A percentile compares a stretch with the other conserved stretches of the same genome.
Conservation (phyloP, 2,329 filamentous ascomycete species). For the Trichophyton verrucosum region DNA sequence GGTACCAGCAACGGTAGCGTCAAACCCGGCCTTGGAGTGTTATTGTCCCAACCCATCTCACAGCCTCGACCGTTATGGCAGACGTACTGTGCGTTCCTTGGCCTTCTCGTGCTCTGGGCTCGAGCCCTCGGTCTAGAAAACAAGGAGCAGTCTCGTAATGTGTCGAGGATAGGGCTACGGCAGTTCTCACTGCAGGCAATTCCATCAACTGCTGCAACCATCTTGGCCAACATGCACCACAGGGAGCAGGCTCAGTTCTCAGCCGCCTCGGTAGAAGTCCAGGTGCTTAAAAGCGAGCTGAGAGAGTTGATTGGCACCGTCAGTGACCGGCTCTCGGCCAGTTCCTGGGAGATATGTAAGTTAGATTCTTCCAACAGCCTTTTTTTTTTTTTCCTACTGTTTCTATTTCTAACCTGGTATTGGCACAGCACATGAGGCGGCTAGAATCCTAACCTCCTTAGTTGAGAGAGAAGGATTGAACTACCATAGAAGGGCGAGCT, state of each 20-base stretch:
- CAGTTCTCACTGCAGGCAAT: background rate
- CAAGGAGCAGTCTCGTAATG: background rate
- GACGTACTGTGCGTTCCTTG: conserved; percentile 13
- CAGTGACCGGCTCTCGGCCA: conserved; percentile 8
- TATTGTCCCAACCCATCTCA: conserved; percentile 1
- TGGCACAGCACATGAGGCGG: conserved; percentile 12
- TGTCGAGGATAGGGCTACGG: background rate
- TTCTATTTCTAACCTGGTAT: background rate
- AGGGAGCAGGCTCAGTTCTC: conserved; percentile 10
- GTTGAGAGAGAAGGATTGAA: conserved; percentile 7
- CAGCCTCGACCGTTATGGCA: conserved; percentile 12
- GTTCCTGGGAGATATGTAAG: conserved; percentile 15
- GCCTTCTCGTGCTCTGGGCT: conserved; percentile 13
- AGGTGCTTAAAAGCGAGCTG: conserved; percentile 11
- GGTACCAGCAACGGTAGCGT: background rate
- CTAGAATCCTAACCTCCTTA: conserved; percentile 11
- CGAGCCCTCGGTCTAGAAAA: conserved; percentile 11
- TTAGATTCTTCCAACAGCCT: background rate
- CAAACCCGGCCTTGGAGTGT: background rate
- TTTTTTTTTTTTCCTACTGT: background rate
- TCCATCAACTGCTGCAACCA: conserved; percentile 3
- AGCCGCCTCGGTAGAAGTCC: conserved; percentile 7
- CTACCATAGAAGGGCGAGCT: background rate
- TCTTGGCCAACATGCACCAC: conserved; percentile 13
- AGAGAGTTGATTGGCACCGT: conserved; percentile 10